Base-by-base conservation (phyloP, 257 asterid genomes). In the Solanum habrochaites region DNA sequence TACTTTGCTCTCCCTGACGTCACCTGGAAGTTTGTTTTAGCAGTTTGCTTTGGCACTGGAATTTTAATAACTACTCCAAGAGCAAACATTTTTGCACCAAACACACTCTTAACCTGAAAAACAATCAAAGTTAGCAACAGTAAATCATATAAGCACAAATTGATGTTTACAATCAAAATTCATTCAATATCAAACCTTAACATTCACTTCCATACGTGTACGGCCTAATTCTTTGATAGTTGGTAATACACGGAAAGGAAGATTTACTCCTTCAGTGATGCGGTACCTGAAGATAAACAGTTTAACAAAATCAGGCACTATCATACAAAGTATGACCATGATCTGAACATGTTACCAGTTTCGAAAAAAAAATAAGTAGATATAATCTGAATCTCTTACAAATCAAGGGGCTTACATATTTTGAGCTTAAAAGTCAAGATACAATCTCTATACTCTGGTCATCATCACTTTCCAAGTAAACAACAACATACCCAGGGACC, bases 11-110 rank as follows among this genome's bases (percentile, higher is more conserved):
- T 90, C 89, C 99, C 99, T 7, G 99, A 95, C 67, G 99, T 96
- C 92, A 97, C 99, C 96, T 97, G 99, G 90, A 97, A 97, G 92
- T 93, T 94, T 89, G 99, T 93, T 91, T 97, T 97, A 74, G 99
- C 99, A 37, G 99, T 97, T 91, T 97, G 99, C 89, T 95, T 97
- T 87, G 99, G 99, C 35, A 97, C 99, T 31, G 99, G 99, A 89
- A 97, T 96, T 94, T 97, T 97, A 80, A 97, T 87, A n/a, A 97
- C 99, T 85, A 97, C 99, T 69, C 99, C 99, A 60, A 97, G 98
- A 37, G 99, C 99, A 92, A 97, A 97, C 99, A 97, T 97, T 93
- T 97, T 97, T 87, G 99, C 98, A 84, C 99, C 99, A 85, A 97
- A 97, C 84, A 97, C 99, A 93, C 99, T 97, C 94, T 97, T 97